Evolutionary conservation across 257 asterid species (phyloP).

Genomic region (Paulownia fortunei): DNA sequence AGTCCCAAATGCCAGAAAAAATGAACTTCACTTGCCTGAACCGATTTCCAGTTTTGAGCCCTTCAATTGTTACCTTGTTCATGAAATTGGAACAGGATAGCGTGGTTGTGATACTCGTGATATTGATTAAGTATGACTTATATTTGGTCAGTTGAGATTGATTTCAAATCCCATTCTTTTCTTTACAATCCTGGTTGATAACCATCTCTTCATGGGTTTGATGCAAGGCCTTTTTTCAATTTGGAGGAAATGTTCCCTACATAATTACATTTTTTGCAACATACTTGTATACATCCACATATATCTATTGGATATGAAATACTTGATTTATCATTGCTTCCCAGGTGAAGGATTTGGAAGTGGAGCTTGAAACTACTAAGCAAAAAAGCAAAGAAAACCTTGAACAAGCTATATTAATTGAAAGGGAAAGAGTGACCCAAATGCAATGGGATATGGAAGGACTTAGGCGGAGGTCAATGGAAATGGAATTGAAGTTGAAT

Average conservation of each 20-base stretch:
- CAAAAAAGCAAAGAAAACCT: conserved; percentile 89
- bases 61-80: neutral
- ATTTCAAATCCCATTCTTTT: neutral
- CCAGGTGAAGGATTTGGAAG: conserved; percentile 98
- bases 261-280: neutral
- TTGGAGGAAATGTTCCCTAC: conserved; percentile 1
- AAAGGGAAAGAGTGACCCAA: conserved; percentile 92
- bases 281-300: neutral
- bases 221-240: neutral
- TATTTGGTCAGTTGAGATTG: neutral
- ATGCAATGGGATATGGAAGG: conserved; percentile 99
- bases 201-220: neutral
- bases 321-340: conserved; percentile 30
- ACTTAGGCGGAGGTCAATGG: conserved; percentile 76
- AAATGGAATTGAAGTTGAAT: conserved; percentile 84
- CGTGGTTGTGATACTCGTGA: neutral
- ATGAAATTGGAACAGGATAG: neutral
- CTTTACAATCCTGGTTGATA: neutral
- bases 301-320: neutral
- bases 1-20: neutral
- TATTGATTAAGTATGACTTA: neutral
- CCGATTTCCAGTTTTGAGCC: neutral
- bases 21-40: neutral
- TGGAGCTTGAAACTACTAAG: conserved; percentile 87
- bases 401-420: conserved; percentile 86